Conservation (phyloP, 1,284 basidiomycete species). For the Apiotrichum gamsii region DNA sequence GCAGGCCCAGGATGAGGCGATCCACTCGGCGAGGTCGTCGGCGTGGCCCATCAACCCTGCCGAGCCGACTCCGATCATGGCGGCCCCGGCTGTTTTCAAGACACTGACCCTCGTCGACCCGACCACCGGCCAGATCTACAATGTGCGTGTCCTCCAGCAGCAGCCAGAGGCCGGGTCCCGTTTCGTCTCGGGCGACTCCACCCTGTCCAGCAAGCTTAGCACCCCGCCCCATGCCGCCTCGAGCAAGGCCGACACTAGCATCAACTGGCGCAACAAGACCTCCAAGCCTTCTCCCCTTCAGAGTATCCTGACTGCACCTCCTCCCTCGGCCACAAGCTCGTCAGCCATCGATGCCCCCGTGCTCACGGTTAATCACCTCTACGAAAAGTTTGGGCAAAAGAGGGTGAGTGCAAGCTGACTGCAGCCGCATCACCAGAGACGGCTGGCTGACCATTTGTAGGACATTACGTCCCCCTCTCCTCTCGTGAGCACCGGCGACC, state of each 20-base stretch:
- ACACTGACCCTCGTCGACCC: constrained; percentile 13
- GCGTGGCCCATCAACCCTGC: not conserved
- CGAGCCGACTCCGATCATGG: not conserved
- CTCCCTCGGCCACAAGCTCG: not conserved
- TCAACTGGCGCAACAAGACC: constrained; percentile 31
- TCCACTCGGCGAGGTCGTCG: constrained; percentile 9
- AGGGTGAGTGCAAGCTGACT: constrained; percentile 1
- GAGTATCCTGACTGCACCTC: not conserved
- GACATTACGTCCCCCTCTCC: not conserved
- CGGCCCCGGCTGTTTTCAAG: not conserved
- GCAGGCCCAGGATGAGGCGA: constrained; percentile 3
- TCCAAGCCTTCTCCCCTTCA: not conserved
- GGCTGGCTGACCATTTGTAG: too few species aligned
- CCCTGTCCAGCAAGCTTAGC: not conserved
- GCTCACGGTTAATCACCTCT: constrained; percentile 38
- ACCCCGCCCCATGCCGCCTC: constrained; percentile 3
- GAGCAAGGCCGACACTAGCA: constrained; percentile 38
- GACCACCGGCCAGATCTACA: constrained; percentile 12
- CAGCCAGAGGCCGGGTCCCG: not conserved
- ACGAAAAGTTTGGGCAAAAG: constrained; percentile 29
- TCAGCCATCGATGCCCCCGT: constrained; percentile 2
- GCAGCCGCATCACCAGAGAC: not conserved
- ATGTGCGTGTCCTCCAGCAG: constrained; percentile 4
- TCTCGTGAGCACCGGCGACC: not conserved
- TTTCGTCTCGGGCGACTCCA: not conserved